Percentiles rank a stretch among this genome's conserved stretches.
Evolutionary conservation across 768 basidiomycete species (phyloP).

Genomic region (Pisolithus albus): DNA sequence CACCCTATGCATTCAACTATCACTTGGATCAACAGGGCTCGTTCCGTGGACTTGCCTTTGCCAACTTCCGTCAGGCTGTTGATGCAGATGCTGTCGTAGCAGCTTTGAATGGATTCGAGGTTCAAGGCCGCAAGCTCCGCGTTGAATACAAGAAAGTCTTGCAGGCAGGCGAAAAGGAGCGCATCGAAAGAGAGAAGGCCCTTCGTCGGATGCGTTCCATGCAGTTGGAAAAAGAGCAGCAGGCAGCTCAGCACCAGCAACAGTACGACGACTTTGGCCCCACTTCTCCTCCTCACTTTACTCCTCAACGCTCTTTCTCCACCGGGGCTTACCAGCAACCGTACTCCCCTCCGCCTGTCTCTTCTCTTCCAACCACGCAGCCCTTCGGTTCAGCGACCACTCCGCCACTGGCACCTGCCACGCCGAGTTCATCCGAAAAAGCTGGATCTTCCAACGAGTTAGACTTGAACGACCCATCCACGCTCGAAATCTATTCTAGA

Average conservation of each 20-base stretch:
- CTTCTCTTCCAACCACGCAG: slow-evolving; percentile 35
- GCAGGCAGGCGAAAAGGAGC: slow-evolving; percentile 98
- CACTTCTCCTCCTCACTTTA: slow-evolving; percentile 47
- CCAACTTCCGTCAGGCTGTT: slow-evolving; percentile 86
- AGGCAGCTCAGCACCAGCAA: slow-evolving; percentile 36
- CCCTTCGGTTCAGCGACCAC: slow-evolving; percentile 38
- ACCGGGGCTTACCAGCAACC: slow-evolving; percentile 54
- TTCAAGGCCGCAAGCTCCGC: slow-evolving; percentile 93
- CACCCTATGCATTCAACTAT: slow-evolving; percentile 99
- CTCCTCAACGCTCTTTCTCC: slow-evolving; percentile 70
- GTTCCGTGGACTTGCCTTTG: slow-evolving; percentile 96
- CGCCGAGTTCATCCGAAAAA: slow-evolving; percentile 64
- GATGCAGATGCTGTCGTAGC: slow-evolving; percentile 96
- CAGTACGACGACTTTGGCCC: slow-evolving; percentile 74
- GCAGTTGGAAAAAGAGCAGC: slow-evolving; percentile 84
- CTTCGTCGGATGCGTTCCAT: slow-evolving; percentile 96
- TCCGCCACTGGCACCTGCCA: slow-evolving; percentile 49
- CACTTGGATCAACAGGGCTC: slow-evolving; percentile 94
- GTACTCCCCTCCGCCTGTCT: slow-evolving; percentile 57
- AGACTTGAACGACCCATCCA: slow-evolving; percentile 92
- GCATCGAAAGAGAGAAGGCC: slow-evolving; percentile 97
- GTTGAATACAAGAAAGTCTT: slow-evolving; percentile 99
- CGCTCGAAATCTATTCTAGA: slow-evolving; percentile 94
- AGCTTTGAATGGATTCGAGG: slow-evolving; percentile 93
- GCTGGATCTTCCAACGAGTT: slow-evolving; percentile 60